Evolutionary conservation across 108 stramenopile species (phyloP).

Genomic region (Nitzschia sp.): DNA sequence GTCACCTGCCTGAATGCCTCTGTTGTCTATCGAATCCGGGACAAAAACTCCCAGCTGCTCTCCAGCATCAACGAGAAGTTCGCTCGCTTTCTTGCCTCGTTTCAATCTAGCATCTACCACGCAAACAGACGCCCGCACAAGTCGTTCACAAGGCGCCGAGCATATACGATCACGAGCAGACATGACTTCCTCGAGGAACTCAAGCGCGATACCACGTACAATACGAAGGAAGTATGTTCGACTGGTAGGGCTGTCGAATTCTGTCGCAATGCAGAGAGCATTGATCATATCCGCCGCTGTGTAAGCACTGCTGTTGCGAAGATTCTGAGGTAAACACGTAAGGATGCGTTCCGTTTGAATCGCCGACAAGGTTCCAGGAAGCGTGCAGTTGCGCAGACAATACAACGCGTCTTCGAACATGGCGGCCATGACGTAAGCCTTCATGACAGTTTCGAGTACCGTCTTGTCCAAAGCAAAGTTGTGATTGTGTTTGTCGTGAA

Average conservation of each 20-base stretch:
- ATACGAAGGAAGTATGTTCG: conserved; percentile 90
- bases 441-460: conserved; percentile 87
- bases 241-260: conserved; percentile 79
- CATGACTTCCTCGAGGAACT: conserved; percentile 91
- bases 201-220: conserved; percentile 85
- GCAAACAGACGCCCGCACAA: conserved; percentile 83
- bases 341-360: conserved; percentile 81
- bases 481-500: conserved; percentile 75
- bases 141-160: conserved; percentile 86
- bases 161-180: conserved; percentile 90
- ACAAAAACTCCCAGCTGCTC: conserved; percentile 90
- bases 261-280: conserved; percentile 89
- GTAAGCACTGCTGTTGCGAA: conserved; percentile 80
- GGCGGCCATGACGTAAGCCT: conserved; percentile 88
- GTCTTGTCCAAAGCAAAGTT: conserved; percentile 73
- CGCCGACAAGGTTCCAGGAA: conserved; percentile 71
- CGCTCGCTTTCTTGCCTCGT: conserved; percentile 82
- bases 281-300: conserved; percentile 92
- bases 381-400: conserved; percentile 80
- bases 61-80: conserved; percentile 81
- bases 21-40: conserved; percentile 84
- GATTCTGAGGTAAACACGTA: conserved; percentile 83
- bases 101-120: conserved; percentile 83
- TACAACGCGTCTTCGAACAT: conserved; percentile 92
- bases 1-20: conserved; percentile 91